Evolutionary conservation across 2,329 filamentous ascomycete genomes (phyloP).

Genomic region (Calonectria hawksworthii): DNA sequence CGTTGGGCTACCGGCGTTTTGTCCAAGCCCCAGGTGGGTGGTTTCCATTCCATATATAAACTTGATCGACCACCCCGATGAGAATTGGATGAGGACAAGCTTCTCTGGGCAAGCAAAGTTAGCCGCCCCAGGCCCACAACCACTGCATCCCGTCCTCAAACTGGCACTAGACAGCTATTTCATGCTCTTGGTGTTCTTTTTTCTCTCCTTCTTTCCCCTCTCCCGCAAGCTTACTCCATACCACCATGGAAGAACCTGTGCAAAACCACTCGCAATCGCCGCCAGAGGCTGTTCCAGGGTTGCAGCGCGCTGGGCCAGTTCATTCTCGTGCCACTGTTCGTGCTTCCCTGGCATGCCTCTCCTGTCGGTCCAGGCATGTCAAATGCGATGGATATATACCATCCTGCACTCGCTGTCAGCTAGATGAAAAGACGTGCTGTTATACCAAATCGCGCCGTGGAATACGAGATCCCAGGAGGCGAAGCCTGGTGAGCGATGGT

Average conservation of each 20-base stretch:
- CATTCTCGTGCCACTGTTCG: slow-evolving; percentile 35
- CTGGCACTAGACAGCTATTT: slow-evolving; percentile 23
- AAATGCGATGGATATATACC: slow-evolving; percentile 38
- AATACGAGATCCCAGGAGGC: slow-evolving; percentile 33
- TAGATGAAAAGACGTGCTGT: slow-evolving; percentile 30
- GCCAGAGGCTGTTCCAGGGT: slow-evolving; percentile 14
- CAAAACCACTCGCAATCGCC: slow-evolving; percentile 12
- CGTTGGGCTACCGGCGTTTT: slow-evolving; percentile 13
- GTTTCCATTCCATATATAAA: neutral
- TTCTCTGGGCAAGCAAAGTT: slow-evolving; percentile 24
- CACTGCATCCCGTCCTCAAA: slow-evolving; percentile 7
- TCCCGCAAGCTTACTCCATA: neutral
- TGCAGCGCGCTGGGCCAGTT: slow-evolving; percentile 26
- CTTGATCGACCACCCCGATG: neutral
- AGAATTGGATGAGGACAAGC: slow-evolving; percentile 7
- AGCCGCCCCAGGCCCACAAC: slow-evolving; percentile 17
- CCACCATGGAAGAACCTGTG: slow-evolving; percentile 32
- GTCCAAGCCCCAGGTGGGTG: slow-evolving; percentile 9
- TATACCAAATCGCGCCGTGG: slow-evolving; percentile 41
- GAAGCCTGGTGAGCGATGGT: slow-evolving; percentile 24
- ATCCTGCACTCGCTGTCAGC: slow-evolving; percentile 37
- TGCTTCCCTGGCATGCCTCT: slow-evolving; percentile 39
- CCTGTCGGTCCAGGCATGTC: slow-evolving; percentile 40
- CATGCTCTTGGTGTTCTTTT: neutral
- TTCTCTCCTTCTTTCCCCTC: slow-evolving; percentile 10